phyloP scores from a whole-genome alignment of 2,329 filamentous ascomycete genomes.

The Aspergillus uvarum region DNA sequence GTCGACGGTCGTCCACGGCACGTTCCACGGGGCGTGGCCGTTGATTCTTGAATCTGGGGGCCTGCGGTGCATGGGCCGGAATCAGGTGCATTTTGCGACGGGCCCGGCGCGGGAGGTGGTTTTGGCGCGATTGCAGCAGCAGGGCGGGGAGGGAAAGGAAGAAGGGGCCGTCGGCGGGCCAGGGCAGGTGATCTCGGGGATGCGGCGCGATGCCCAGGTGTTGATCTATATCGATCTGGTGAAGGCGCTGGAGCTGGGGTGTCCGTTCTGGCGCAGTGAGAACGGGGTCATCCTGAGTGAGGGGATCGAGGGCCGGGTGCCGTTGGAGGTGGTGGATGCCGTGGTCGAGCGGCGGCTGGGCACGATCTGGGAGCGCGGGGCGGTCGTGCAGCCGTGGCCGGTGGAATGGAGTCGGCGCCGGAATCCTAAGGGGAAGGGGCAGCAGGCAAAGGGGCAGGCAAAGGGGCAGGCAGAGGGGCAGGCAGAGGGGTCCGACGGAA shows the following conservation, averaged over 20 bases:
- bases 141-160: not conserved
- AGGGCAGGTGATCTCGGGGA: conserved; percentile 69
- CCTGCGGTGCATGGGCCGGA: conserved; percentile 75
- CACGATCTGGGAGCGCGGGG: conserved; percentile 64
- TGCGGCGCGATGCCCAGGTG: conserved; percentile 74
- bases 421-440: conserved; percentile 30
- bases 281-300: conserved; percentile 70
- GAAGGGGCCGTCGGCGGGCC: not conserved
- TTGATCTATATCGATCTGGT: conserved; percentile 74
- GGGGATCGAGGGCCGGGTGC: conserved; percentile 59
- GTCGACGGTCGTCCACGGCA: conserved; percentile 75
- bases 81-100: conserved; percentile 85
- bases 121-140: conserved; percentile 19
- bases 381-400: conserved; percentile 51
- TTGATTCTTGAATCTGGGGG: conserved; percentile 74
- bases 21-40: conserved; percentile 77
- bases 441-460: no score
- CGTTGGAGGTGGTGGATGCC: conserved; percentile 66
- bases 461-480: not conserved
- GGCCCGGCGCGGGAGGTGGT: conserved; percentile 58
- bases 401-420: conserved; percentile 42
- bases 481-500: conserved; percentile 1
- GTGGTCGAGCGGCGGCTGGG: conserved; percentile 72
- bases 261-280: conserved; percentile 76
- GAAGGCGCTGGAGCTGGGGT: conserved; percentile 60